Evolutionary conservation across 73 alveolate species (phyloP), one percentile per base, ranked within the genome.

Genomic region (Symbiodinium natans): DNA sequence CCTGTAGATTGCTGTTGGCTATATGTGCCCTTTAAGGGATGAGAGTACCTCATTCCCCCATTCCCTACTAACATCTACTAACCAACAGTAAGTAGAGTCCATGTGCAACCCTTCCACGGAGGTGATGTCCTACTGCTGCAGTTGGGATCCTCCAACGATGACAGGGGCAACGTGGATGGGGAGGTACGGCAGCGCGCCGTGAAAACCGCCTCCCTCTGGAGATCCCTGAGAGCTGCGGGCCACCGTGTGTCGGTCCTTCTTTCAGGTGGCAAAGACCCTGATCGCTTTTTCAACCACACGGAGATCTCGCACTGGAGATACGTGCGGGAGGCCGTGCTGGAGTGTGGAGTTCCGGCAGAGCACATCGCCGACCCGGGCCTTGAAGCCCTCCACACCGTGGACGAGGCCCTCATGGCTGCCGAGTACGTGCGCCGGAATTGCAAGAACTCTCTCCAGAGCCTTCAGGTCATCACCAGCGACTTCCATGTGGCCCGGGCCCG

Each of bases 381-480:
- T 42, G 86, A 59, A 73, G 95, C 95, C 31, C 73, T 88, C 13
- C 95, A 88, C 48, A 88, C 95, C 10, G 95, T 88, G 95, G 95
- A 88, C 42, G 95, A 88, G 40, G 95, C 95, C 34, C 42, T 63
- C 73, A 38, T 88, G 85, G 86, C 71, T 42, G 95, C 13, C 19
- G 82, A 68, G 17, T 68, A 25, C 82, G 39, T 29, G 19, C 82
- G 82, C 23, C 17, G 8, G 23, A 17, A 48, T 10, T 48, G 23
- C 63, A 15, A 68, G 10, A 19, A 68, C 71, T 4, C n/a, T 52
- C n/a, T 13, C 71, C 6, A 39, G 84, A 27, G 39, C 19, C 56
- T 88, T 11, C 34, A 17, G 86, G 95, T 68, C 46, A 11, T 88
- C 43, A 88, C 95, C 95, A 88, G 95, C 40, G 86, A 38, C 40